phyloP scores from a whole-genome alignment of 805 yeast genomes.

The Saturnispora besseyi region DNA sequence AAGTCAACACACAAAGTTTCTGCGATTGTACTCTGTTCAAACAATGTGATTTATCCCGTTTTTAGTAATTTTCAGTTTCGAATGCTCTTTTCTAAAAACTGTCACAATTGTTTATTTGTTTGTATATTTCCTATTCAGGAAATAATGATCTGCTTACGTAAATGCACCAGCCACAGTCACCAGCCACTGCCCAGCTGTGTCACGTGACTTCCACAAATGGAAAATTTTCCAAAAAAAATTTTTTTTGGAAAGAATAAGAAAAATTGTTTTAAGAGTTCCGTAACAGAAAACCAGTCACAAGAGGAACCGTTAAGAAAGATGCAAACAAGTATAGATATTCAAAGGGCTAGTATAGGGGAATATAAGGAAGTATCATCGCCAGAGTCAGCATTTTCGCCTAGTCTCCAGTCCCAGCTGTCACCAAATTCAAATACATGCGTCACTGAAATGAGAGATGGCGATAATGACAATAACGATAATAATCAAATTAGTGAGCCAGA shows the following conservation, averaged over 20 bases:
- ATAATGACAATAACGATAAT: not conserved
- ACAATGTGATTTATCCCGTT: not conserved
- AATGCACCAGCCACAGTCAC: not conserved
- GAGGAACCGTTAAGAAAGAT: not conserved
- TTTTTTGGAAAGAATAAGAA: not conserved
- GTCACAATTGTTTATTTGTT: not conserved
- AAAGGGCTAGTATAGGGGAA: not conserved
- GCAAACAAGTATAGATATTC: not conserved
- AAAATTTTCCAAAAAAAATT: not conserved
- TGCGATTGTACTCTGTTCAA: not conserved
- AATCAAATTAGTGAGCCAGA: not conserved
- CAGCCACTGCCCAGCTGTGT: not conserved
- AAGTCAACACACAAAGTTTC: not conserved
- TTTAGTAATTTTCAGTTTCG: not conserved
- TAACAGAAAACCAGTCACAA: not conserved
- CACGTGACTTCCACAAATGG: not conserved
- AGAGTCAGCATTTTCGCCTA: not conserved
- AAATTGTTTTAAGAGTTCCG: not conserved
- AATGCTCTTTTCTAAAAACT: not conserved
- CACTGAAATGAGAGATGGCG: not conserved
- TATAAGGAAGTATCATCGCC: not conserved
- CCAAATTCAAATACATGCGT: not conserved
- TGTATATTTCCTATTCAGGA: constrained; percentile 4
- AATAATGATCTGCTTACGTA: not conserved
- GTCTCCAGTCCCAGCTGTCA: not conserved